Conservation (phyloP, 192 early-diverging fungal species). For the Linderina pennispora region DNA sequence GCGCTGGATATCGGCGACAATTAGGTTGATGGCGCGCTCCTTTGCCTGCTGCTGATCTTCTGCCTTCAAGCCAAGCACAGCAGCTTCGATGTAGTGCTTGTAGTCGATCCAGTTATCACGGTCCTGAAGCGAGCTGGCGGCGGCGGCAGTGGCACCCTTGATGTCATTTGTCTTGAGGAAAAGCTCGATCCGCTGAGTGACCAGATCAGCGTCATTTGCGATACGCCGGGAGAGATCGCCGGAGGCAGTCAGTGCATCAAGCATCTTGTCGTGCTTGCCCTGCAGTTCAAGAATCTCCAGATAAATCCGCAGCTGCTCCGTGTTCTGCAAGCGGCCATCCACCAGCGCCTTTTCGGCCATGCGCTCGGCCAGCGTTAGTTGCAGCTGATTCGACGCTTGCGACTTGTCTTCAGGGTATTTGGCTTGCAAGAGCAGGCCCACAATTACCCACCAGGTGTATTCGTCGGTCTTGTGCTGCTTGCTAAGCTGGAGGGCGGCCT, state of each 20-base stretch:
- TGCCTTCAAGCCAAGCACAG: not conserved
- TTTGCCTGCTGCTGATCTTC: not conserved
- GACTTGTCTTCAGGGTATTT: too few species aligned
- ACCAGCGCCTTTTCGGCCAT: constrained; percentile 74
- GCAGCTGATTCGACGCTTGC: constrained; percentile 44
- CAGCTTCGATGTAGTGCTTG: constrained; percentile 30
- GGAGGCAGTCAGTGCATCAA: constrained; percentile 51
- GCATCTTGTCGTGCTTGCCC: constrained; percentile 59
- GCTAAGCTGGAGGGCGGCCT: constrained; percentile 75
- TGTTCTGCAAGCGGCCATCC: constrained; percentile 57
- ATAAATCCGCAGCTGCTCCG: constrained; percentile 78
- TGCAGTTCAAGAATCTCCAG: constrained; percentile 66
- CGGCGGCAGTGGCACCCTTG: constrained; percentile 40
- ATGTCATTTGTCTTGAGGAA: constrained; percentile 48
- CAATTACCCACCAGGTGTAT: constrained; percentile 85
- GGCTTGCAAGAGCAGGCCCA: constrained; percentile 74
- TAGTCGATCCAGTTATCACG: constrained; percentile 45
- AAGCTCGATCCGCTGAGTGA: constrained; percentile 51
- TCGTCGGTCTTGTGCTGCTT: constrained; percentile 71
- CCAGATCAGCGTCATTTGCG: constrained; percentile 68
- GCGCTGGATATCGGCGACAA: constrained; percentile 1
- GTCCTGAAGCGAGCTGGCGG: constrained; percentile 36
- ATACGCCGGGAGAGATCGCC: constrained; percentile 57
- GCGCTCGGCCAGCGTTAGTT: constrained; percentile 68
- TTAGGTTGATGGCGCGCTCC: not conserved